Base-by-base conservation (phyloP, 2,329 filamentous ascomycete genomes). In the Verticillium klebahnii region DNA sequence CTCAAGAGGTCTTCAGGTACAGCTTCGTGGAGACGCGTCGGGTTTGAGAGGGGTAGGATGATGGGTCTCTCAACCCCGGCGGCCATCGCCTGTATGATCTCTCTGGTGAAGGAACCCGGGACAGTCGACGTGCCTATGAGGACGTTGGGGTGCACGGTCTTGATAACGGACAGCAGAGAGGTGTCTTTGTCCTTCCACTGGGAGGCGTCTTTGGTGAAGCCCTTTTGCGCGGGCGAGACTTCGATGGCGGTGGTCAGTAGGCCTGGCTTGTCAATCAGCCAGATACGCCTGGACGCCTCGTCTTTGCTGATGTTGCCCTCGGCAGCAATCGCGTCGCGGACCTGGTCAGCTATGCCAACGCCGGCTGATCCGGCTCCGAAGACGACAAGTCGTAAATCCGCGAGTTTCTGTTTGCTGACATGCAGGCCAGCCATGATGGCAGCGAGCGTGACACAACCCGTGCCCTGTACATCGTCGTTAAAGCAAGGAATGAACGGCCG, bases 381-480 rank as follows among this genome's bases (percentile, higher is more conserved):
- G 37, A 94, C 77, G 0, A 96, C 82, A 62, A 95, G 81, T 34
- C 88, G 83, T 15, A 91, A 75, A 62, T 96, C 91, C 9, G 79
- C 75, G 50, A 96, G 78, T 59, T 88, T 85, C 60, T 88, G 77
- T 2, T 86, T 81, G 63, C 82, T 87, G 8, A 94, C 87, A 63
- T 91, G 85, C 8, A 93, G 78, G 0, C 85, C 92, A 0, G 92
- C 86, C 78, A 92, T 87, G 65, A 96, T 88, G 1, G 90, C 92
- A 0, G 92, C 92, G 0, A 96, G 82, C 0, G 93, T 94, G 1
- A 96, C 92, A 63, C 91, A 94, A 0, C 92, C 93, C 0, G 93
- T 96, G 1, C 92, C 93, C 73, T 96, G 92, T 0, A 96, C 88
- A 72, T 96, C 92, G 62, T 96, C 93, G 69, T 96, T 96, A 80